Conservation (phyloP, 169 alveolate species). For the Cystoisospora suis region DNA sequence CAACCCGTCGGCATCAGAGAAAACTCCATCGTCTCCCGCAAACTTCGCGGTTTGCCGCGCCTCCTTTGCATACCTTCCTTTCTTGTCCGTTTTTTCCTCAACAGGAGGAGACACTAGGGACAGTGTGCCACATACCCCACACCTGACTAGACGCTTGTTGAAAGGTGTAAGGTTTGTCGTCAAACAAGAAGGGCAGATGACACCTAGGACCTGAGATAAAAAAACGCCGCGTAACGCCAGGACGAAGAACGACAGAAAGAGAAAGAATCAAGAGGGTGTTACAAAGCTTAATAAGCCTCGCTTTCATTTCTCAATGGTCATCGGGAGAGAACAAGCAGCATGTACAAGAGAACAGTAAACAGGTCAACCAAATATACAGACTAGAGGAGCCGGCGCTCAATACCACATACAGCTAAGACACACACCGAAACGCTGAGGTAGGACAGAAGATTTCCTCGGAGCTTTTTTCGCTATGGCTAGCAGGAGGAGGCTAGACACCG, state of each 20-base stretch:
- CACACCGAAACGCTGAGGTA: no score
- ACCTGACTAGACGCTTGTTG: background rate
- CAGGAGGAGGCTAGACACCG: no score
- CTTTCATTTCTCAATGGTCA: background rate
- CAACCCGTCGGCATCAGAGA: no score
- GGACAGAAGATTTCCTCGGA: no score
- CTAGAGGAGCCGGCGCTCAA: background rate
- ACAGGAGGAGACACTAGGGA: background rate
- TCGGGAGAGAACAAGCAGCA: background rate
- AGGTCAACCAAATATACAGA: background rate
- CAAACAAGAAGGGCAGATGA: slow-evolving; percentile 4
- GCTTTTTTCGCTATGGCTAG: no score
- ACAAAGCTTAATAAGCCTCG: background rate
- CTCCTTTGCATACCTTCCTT: no score
- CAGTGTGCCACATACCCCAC: background rate
- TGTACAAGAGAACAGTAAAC: background rate
- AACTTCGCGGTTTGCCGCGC: no score
- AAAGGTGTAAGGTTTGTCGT: background rate
- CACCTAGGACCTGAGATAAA: background rate
- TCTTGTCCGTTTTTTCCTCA: background rate
- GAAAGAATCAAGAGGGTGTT: background rate
- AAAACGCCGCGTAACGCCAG: background rate
- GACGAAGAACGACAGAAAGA: background rate
- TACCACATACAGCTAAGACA: no score
- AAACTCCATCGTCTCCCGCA: no score